Percentiles rank a stretch among this genome's conserved stretches.
phyloP scores from a whole-genome alignment of 2,329 filamentous ascomycete genomes.

The Aspergillus jensenii region DNA sequence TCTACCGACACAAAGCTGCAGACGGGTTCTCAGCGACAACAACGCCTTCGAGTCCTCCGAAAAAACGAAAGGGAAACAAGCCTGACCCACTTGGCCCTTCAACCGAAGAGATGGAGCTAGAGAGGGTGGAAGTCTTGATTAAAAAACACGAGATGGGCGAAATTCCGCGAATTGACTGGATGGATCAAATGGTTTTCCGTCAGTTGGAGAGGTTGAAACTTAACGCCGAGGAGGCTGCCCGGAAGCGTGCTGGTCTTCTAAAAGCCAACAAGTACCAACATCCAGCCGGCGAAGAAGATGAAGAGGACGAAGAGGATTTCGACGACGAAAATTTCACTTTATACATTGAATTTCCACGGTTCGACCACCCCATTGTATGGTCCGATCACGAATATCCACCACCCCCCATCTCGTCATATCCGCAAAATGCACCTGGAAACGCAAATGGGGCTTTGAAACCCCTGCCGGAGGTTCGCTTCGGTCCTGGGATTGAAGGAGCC shows the following conservation, averaged over 20 bases:
- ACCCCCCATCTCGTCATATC: conserved; percentile 75
- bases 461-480: conserved; percentile 83
- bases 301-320: conserved; percentile 37
- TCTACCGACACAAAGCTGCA: conserved; percentile 78
- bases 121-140: conserved; percentile 82
- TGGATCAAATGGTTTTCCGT: conserved; percentile 91
- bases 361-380: conserved; percentile 94
- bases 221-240: conserved; percentile 63
- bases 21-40: conserved; percentile 79
- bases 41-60: conserved; percentile 69
- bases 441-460: conserved; percentile 73
- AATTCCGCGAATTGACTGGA: conserved; percentile 88
- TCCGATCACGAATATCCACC: conserved; percentile 89
- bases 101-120: conserved; percentile 81
- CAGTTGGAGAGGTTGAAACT: conserved; percentile 76
- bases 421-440: conserved; percentile 62
- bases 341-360: conserved; percentile 87
- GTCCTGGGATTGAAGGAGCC: conserved; percentile 79
- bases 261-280: conserved; percentile 34
- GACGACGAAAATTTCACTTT: conserved; percentile 73
- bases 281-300: conserved; percentile 36
- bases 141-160: conserved; percentile 99
- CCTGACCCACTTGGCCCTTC: conserved; percentile 48
- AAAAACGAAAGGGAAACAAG: conserved; percentile 52
- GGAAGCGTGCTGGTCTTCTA: conserved; percentile 51